These are phyloP conservation scores for Ogataea nitratoaversa DNA, from an alignment of 805 yeast species.

Conservation along the genomic window DNA sequence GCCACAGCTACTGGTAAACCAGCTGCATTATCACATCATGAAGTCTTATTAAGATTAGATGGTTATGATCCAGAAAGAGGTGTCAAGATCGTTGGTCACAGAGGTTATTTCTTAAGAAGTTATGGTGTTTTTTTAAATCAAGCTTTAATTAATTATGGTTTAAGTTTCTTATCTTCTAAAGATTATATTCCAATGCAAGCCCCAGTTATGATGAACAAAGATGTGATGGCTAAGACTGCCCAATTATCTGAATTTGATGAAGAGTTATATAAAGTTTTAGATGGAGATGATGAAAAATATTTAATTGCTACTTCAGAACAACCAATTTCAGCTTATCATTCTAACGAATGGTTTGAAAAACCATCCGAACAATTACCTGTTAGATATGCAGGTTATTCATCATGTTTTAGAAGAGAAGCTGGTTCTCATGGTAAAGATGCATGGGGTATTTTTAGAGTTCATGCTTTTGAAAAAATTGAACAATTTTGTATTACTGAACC, in stretches of 20 bases:
- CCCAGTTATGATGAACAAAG: constrained; percentile 99
- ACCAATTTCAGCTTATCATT: constrained; percentile 97
- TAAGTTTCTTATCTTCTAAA: constrained; percentile 67
- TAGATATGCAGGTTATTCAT: constrained; percentile 95
- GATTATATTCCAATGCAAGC: constrained; percentile 92
- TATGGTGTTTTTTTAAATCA: constrained; percentile 97
- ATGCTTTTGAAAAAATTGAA: constrained; percentile 96
- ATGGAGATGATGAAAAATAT: constrained; percentile 97
- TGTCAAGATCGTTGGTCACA: constrained; percentile 94
- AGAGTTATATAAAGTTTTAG: constrained; percentile 93
- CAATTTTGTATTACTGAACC: constrained; percentile 96
- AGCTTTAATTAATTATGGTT: constrained; percentile 95
- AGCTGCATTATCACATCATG: constrained; percentile 89
- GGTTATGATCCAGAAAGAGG: constrained; percentile 99
- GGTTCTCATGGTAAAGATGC: constrained; percentile 99
- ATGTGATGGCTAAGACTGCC: constrained; percentile 98
- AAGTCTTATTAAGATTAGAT: constrained; percentile 86
- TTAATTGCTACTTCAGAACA: constrained; percentile 98
- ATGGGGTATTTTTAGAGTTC: constrained; percentile 99
- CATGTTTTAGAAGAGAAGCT: constrained; percentile 99
- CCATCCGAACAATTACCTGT: constrained; percentile 96
- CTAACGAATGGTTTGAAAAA: constrained; percentile 96
- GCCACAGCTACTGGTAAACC: constrained; percentile 77
- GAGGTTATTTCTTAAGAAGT: constrained; percentile 94
- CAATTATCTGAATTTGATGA: constrained; percentile 97